Percentiles rank a stretch among this genome's conserved stretches.
Conservation (phyloP, 441 rosid species). For the Pelargonium cotyledonis region DNA sequence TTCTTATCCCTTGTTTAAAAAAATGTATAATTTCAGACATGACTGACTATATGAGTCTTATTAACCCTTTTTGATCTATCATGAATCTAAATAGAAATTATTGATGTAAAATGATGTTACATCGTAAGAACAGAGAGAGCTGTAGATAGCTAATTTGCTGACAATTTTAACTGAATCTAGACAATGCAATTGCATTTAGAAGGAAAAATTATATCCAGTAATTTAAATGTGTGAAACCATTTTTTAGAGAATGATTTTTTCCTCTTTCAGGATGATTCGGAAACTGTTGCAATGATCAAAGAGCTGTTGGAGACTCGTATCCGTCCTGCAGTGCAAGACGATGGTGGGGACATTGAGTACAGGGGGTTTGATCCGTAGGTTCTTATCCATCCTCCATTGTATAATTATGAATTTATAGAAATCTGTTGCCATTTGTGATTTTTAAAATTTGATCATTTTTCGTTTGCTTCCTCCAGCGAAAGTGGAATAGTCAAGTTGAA, state of each 20-base stretch:
- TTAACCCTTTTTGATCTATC: background rate
- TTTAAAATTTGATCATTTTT: background rate
- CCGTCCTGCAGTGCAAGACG: conserved; percentile 96
- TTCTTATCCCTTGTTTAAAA: no score
- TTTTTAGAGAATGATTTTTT: background rate
- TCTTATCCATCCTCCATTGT: conserved; percentile 15
- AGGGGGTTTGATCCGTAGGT: conserved; percentile 73
- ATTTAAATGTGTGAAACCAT: background rate
- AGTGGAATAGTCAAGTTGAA: conserved; percentile 80
- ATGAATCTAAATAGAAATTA: no score
- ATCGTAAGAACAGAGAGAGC: no score
- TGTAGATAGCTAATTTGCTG: no score
- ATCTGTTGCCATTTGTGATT: background rate
- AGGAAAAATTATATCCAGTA: background rate
- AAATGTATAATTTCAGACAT: background rate
- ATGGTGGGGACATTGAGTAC: conserved; percentile 95
- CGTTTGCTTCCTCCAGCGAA: conserved; percentile 44
- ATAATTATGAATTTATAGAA: background rate
- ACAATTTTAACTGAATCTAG: no score
- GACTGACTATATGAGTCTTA: background rate
- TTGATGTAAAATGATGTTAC: no score
- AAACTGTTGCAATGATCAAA: conserved; percentile 95
- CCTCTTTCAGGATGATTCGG: conserved; percentile 76
- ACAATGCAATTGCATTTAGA: background rate
- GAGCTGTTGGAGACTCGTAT: conserved; percentile 94